Evolutionary conservation across 2,329 filamentous ascomycete genomes (phyloP).

Genomic region (Calonectria montana): DNA sequence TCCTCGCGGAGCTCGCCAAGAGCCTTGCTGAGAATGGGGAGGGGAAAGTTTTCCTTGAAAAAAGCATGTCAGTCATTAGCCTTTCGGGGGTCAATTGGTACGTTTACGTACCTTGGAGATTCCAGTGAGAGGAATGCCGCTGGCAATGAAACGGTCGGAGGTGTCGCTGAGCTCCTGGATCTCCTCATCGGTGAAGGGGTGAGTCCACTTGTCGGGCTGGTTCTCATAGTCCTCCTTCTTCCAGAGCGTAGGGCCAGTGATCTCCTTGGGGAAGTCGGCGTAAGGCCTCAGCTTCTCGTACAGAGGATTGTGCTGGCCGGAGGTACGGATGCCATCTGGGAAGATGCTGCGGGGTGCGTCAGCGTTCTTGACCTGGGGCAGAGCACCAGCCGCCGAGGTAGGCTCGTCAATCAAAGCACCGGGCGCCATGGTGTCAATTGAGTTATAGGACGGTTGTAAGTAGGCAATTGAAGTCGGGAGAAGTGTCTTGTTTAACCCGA

Average conservation of each 20-base stretch:
- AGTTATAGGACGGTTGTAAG: background rate
- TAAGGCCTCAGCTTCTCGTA: slow-evolving; percentile 75
- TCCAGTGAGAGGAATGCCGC: slow-evolving; percentile 75
- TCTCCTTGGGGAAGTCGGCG: slow-evolving; percentile 75
- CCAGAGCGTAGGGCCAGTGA: slow-evolving; percentile 81
- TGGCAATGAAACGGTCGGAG: slow-evolving; percentile 76
- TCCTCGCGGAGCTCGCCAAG: slow-evolving; percentile 53
- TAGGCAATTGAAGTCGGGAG: slow-evolving; percentile 15
- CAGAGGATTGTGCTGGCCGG: slow-evolving; percentile 79
- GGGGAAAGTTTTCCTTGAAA: slow-evolving; percentile 54
- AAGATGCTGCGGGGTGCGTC: slow-evolving; percentile 49
- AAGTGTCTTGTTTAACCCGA: background rate
- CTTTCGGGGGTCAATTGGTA: background rate
- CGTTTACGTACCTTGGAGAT: slow-evolving; percentile 57
- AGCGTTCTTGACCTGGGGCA: slow-evolving; percentile 37
- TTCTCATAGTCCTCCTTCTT: slow-evolving; percentile 72
- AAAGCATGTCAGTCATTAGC: slow-evolving; percentile 15
- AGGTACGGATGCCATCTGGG: slow-evolving; percentile 62
- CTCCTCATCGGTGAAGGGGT: slow-evolving; percentile 75
- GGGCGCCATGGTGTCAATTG: background rate
- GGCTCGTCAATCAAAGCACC: slow-evolving; percentile 1
- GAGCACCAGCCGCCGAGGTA: slow-evolving; percentile 41
- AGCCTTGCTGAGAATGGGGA: slow-evolving; percentile 52
- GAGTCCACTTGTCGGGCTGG: slow-evolving; percentile 78
- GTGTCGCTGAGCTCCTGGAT: slow-evolving; percentile 73